These are phyloP conservation scores for Astrocystis sublimbata DNA, from an alignment of 495 filamentous ascomycete genomes.

Conservation along the genomic window DNA sequence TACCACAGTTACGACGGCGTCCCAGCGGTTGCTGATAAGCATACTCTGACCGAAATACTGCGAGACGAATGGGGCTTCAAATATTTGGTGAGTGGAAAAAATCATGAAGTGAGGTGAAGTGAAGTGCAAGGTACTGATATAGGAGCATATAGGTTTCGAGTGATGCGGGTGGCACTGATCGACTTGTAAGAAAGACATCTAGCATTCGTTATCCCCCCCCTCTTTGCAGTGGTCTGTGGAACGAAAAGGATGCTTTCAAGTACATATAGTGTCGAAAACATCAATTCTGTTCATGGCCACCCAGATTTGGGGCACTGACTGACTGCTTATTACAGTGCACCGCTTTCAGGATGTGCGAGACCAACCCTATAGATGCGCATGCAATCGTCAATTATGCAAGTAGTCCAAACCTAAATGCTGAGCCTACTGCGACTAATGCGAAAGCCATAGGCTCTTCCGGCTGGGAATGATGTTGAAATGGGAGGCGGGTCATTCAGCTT, in stretches of 20 bases:
- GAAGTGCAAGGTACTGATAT: background rate
- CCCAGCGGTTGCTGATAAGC: slow-evolving; percentile 60
- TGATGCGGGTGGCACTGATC: slow-evolving; percentile 66
- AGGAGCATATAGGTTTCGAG: slow-evolving; percentile 34
- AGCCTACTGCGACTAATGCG: background rate
- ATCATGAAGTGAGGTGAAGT: slow-evolving; percentile 28
- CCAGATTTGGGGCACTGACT: too few species aligned
- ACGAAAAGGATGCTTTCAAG: background rate
- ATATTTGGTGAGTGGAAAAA: slow-evolving; percentile 48
- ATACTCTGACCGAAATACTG: slow-evolving; percentile 65
- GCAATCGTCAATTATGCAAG: slow-evolving; percentile 44
- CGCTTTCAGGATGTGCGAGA: slow-evolving; percentile 61
- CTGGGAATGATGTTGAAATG: slow-evolving; percentile 77
- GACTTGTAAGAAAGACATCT: slow-evolving; percentile 38
- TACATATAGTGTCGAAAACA: background rate
- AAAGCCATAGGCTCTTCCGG: slow-evolving; percentile 50
- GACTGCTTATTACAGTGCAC: slow-evolving; percentile 39
- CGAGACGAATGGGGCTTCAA: slow-evolving; percentile 70
- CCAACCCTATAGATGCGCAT: slow-evolving; percentile 59
- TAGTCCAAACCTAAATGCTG: slow-evolving; percentile 37
- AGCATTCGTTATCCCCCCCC: background rate
- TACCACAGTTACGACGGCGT: slow-evolving; percentile 72
- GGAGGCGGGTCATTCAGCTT: slow-evolving; percentile 72
- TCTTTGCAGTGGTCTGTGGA: too few species aligned
- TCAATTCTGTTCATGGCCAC: too few species aligned